Percentiles rank a stretch among this genome's conserved stretches.
phyloP scores from a whole-genome alignment of 106 monocot genomes.

The Dendrobium chrysotoxum region DNA sequence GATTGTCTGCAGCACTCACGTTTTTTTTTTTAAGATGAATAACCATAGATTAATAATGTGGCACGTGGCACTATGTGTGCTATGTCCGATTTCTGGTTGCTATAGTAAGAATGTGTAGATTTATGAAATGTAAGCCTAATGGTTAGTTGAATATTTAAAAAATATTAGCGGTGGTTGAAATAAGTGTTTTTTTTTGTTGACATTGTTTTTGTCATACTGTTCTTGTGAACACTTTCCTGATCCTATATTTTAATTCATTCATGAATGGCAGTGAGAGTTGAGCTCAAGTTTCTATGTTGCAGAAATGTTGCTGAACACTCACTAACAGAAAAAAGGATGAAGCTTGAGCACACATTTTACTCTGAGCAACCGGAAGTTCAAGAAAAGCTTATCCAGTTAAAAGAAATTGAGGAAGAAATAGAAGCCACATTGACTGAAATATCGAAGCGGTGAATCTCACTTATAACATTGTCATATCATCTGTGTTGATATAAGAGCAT shows the following conservation, averaged over 20 bases:
- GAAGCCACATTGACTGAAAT: constrained; percentile 24
- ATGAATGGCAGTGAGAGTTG: background rate
- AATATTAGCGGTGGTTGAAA: no score
- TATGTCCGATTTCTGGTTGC: no score
- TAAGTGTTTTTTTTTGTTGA: background rate
- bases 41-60: no score
- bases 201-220: background rate
- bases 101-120: no score
- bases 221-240: background rate
- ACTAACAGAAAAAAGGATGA: background rate
- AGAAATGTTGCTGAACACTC: constrained; percentile 17
- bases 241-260: background rate
- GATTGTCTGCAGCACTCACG: no score
- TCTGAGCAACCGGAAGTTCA: constrained; percentile 1
- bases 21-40: no score
- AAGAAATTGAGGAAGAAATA: constrained; percentile 27
- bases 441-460: constrained; percentile 16
- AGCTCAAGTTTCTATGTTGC: constrained; percentile 7
- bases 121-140: no score
- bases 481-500: background rate
- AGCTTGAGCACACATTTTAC: background rate
- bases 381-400: constrained; percentile 20
- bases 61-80: no score
- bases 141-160: no score
- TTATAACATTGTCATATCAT: constrained; percentile 3